Base-by-base conservation (phyloP, 1,139 yeast species). In the Candida buenavistaensis region DNA sequence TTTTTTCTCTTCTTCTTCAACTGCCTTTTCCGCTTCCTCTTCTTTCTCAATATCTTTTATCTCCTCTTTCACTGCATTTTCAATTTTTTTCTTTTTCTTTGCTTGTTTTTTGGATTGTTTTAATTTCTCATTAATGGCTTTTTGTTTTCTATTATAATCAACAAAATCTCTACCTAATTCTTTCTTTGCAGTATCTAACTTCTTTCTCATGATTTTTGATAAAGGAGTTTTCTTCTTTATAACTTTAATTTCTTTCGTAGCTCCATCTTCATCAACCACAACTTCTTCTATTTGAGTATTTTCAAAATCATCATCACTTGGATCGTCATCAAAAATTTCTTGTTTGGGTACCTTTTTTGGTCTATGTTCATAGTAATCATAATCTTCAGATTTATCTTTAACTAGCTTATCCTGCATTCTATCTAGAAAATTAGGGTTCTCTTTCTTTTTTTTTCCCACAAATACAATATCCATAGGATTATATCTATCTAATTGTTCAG, bases 401-500 rank as follows among this genome's bases (percentile, higher is more conserved):
- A 63, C 64, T 32, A 65, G 43, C 36, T 55, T 59, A 5, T 50
- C 50, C 33, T 57, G 63, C 17, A 68, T 43, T 14, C 50, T 51
- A 38, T 54, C 55, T 28, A 65, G 52, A 17, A 65, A 41, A 26
- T 57, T 55, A 14, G 43, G 47, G 14, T 46, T 46, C 25, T 44
- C 44, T 2, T 55, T 52, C 23, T 51, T 58, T 25, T 63, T 63
- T 2, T 55, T 52, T 16, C 51, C 59, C 31, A 64, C 64, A 45
- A 70, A 70, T 5, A 70, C 75, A 26, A 52, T 46, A 40, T 68
- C 73, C 51, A 66, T 65, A 4, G 75, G 75, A 39, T 66, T 68
- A 38, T 63, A 64, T 33, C 55, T 57, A 23, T 55, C 60, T 20
- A 51, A 45, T 15, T 47, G 50, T 28, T 64, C 68, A 6, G 59